Percentiles rank a stretch among this genome's conserved stretches.
Evolutionary conservation across 2,329 filamentous ascomycete genomes (phyloP).

Genomic region (Fusarium domesticum): DNA sequence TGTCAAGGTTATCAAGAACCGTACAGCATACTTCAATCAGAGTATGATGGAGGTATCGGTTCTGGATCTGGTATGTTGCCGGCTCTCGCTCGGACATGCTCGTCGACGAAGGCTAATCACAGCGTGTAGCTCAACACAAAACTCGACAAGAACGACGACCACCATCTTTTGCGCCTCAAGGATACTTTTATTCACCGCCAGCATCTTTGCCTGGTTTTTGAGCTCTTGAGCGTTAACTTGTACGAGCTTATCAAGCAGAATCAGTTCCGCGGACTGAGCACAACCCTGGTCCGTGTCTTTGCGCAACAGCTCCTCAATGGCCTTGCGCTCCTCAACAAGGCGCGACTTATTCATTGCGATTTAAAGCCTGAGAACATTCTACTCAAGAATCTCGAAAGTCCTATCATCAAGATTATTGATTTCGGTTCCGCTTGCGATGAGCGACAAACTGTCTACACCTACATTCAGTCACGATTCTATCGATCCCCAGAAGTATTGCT

Average conservation of each 20-base stretch:
- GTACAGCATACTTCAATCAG: conserved; percentile 98
- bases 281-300: conserved; percentile 93
- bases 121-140: conserved; percentile 80
- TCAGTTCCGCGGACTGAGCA: conserved; percentile 95
- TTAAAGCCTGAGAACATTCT: conserved; percentile 97
- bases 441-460: conserved; percentile 97
- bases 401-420: conserved; percentile 99
- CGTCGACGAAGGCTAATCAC: conserved; percentile 24
- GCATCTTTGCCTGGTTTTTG: conserved; percentile 94
- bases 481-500: conserved; percentile 92
- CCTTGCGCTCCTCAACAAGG: conserved; percentile 88
- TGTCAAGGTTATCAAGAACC: conserved; percentile 98
- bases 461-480: conserved; percentile 98
- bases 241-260: conserved; percentile 99
- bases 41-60: conserved; percentile 99
- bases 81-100: not conserved
- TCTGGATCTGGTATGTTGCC: conserved; percentile 73
- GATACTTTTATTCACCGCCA: conserved; percentile 98
- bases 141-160: conserved; percentile 98
- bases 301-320: conserved; percentile 95
- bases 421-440: conserved; percentile 98
- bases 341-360: conserved; percentile 95
- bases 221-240: conserved; percentile 92
- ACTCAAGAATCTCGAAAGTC: conserved; percentile 95
- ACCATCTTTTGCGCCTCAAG: conserved; percentile 89